Percentiles rank a stretch among this genome's conserved stretches.
phyloP scores from a whole-genome alignment of 495 filamentous ascomycete genomes.

The Aspergillus cristatus region DNA sequence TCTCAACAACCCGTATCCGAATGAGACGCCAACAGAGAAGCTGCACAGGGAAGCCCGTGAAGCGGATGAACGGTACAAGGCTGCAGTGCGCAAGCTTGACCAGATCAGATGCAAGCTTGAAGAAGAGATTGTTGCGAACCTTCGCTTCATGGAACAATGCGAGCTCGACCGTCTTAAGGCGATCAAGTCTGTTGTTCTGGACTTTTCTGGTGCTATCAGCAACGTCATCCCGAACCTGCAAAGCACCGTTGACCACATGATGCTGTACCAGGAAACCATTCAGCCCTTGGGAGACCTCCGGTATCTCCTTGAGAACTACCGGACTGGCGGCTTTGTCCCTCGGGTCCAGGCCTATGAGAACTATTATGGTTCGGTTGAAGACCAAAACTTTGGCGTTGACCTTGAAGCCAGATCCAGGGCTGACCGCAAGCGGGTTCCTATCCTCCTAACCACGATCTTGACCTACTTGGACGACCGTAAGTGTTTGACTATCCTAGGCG shows the following conservation, averaged over 20 bases:
- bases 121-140: constrained; percentile 83
- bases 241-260: constrained; percentile 93
- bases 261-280: constrained; percentile 97
- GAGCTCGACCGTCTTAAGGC: constrained; percentile 93
- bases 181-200: constrained; percentile 93
- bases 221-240: constrained; percentile 96
- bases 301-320: constrained; percentile 96
- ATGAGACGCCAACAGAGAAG: constrained; percentile 81
- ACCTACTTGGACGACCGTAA: constrained; percentile 85
- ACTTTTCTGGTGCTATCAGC: constrained; percentile 96
- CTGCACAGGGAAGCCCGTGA: constrained; percentile 84
- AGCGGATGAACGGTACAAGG: constrained; percentile 89
- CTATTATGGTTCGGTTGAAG: constrained; percentile 97
- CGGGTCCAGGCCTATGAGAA: constrained; percentile 95
- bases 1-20: constrained; percentile 76
- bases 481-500: too few relatives aligned
- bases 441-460: constrained; percentile 85
- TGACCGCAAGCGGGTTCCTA: constrained; percentile 89
- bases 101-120: constrained; percentile 86
- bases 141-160: constrained; percentile 96
- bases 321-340: constrained; percentile 85
- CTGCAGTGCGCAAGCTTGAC: constrained; percentile 73
- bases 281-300: constrained; percentile 85
- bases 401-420: constrained; percentile 87
- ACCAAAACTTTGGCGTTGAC: constrained; percentile 96